These are phyloP conservation scores for Geotrichum australiense DNA, from an alignment of 1,139 yeast genomes.

Conservation along the genomic window DNA sequence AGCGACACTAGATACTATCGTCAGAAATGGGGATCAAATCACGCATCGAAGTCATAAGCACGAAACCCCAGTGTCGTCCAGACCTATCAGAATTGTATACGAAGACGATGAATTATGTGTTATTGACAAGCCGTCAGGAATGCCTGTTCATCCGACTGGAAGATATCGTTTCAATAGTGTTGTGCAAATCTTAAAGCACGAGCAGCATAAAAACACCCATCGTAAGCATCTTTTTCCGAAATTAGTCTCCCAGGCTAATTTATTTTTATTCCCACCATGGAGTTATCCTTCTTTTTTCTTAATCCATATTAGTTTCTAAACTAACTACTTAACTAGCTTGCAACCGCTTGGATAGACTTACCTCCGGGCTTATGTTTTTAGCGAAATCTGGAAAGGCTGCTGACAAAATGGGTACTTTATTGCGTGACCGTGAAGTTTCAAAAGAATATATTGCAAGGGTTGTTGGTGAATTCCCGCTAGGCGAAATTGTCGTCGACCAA, in stretches of 20 bases:
- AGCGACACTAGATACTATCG: conserved; percentile 57
- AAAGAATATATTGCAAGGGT: conserved; percentile 88
- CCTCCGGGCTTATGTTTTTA: conserved; percentile 91
- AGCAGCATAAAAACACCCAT: conserved; percentile 56
- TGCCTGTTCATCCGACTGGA: conserved; percentile 97
- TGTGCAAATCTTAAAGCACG: conserved; percentile 71
- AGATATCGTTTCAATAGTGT: conserved; percentile 81
- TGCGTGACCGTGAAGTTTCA: conserved; percentile 65
- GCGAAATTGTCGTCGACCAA: conserved; percentile 50
- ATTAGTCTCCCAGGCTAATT: too few relatives aligned
- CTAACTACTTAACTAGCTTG: conserved; percentile 42
- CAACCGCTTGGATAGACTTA: conserved; percentile 80
- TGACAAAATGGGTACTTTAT: conserved; percentile 63
- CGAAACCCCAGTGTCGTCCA: conserved; percentile 80
- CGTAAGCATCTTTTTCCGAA: too few relatives aligned
- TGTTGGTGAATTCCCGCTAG: conserved; percentile 69
- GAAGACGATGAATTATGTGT: conserved; percentile 77
- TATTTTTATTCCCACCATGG: not conserved
- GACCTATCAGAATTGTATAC: conserved; percentile 62
- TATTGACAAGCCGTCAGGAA: conserved; percentile 89
- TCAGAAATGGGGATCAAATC: conserved; percentile 79
- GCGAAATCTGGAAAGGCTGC: conserved; percentile 83
- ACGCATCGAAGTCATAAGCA: conserved; percentile 81
- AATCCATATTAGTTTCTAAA: not conserved
- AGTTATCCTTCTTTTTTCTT: not conserved